Base-by-base conservation (phyloP, 306 rosid species). In the Medicago ruthenica region DNA sequence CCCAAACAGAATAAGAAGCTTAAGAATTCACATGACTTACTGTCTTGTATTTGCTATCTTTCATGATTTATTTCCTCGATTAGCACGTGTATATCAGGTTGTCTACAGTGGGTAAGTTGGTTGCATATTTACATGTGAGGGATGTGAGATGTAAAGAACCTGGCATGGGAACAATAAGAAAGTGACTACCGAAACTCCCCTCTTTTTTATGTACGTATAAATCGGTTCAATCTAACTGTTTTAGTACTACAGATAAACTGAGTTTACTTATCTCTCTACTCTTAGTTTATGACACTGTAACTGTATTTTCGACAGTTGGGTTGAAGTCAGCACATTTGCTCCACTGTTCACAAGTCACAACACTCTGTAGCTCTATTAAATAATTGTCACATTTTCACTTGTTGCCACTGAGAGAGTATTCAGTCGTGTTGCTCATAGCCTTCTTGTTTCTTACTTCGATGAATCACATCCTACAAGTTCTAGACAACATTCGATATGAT, bases 401-500 rank as follows among this genome's bases (percentile, higher is more conserved):
- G 53, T 36, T 67, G 48, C 59, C 24, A 15, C 27, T 51, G 44
- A 5, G 44, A 5, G 74, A 41, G 59, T 79, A 51, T 74, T 69
- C 67, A 55, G 24, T 40, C 27, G 9, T 57, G 54, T 34, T 75
- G 20, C 71, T 24, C 58, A 11, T 73, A 70, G 65, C 69, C 47
- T 71, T 73, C 61, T 37, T 57, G 65, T 40, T 70, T 57, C 22
- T 36, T 17, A 45, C 50, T 78, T 37, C 24, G 17, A 45, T 77
- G 73, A 81, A 73, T 24, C 71, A 37, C 65, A 14, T 50, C 34
- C 79, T 60, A 39, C 53, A 68, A 68, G 66, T 62, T 78, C 22
- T 53, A 34, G 63, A 61, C 44, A 60, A 18, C 70, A 69, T 73
- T 58, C 40, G 18, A 20, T 66, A 12, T 36, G 79, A 41, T 74